Percentiles rank a stretch among this genome's conserved stretches.
These are phyloP conservation scores for Quercus cerris DNA, from an alignment of 306 rosid genomes.

Conservation along the genomic window DNA sequence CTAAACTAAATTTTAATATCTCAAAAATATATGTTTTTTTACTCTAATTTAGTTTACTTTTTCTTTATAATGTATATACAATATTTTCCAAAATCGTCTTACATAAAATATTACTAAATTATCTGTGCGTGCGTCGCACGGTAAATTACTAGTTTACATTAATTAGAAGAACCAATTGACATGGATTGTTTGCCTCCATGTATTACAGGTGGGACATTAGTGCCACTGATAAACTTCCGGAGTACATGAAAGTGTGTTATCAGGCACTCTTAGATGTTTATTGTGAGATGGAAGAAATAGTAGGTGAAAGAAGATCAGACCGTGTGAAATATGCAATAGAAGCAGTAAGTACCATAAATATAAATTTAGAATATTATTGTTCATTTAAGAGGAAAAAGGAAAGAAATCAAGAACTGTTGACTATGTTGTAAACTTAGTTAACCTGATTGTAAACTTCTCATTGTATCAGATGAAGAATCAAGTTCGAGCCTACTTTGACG, in stretches of 20 bases:
- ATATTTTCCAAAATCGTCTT: too few relatives aligned
- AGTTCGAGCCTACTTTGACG: conserved; percentile 26
- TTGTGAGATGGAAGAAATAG: conserved; percentile 20
- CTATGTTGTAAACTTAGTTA: too few relatives aligned
- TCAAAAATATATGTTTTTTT: too few relatives aligned
- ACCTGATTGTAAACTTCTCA: background rate
- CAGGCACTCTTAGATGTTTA: conserved; percentile 4
- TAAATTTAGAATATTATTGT: background rate
- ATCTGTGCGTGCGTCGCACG: too few relatives aligned
- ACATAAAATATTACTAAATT: too few relatives aligned
- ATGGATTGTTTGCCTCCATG: background rate
- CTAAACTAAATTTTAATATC: too few relatives aligned
- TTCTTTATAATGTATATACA: too few relatives aligned
- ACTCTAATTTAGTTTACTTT: too few relatives aligned
- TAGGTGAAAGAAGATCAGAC: conserved; percentile 8
- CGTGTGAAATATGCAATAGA: conserved; percentile 17
- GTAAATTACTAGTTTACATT: background rate
- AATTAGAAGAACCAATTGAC: background rate
- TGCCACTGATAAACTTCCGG: background rate
- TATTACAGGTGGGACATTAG: background rate
- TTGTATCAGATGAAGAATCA: conserved; percentile 8
- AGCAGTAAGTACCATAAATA: background rate
- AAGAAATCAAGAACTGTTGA: too few relatives aligned
- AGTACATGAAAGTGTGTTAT: conserved; percentile 21
- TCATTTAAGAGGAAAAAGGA: too few relatives aligned